A percentile compares a stretch with the other conserved stretches of the same genome.
Evolutionary conservation across 495 filamentous ascomycete genomes (phyloP).

Genomic region (Penicillium bovifimosum): DNA sequence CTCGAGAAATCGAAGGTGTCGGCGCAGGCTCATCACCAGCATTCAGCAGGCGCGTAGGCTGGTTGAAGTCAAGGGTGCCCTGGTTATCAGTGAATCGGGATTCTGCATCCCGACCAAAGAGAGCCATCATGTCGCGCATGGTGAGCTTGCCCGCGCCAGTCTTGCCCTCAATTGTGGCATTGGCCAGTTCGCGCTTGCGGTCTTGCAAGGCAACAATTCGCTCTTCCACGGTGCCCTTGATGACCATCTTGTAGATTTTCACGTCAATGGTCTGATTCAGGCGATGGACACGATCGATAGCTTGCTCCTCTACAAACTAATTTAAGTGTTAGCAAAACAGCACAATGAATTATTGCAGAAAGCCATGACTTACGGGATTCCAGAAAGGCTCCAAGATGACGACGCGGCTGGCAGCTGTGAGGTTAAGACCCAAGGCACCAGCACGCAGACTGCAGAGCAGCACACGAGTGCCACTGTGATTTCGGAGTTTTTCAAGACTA

Average conservation of each 20-base stretch:
- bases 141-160: slow-evolving; percentile 72
- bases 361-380: slow-evolving; percentile 69
- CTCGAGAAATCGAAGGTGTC: slow-evolving; percentile 9
- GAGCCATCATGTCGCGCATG: slow-evolving; percentile 85
- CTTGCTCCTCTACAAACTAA: slow-evolving; percentile 94
- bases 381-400: slow-evolving; percentile 97
- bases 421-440: slow-evolving; percentile 85
- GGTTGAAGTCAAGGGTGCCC: slow-evolving; percentile 26
- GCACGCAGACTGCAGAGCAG: slow-evolving; percentile 90
- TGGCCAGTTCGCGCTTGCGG: slow-evolving; percentile 82
- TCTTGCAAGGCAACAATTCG: slow-evolving; percentile 88
- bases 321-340: slow-evolving; percentile 18
- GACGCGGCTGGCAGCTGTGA: slow-evolving; percentile 89
- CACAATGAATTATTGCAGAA: neutral
- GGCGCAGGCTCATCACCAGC: slow-evolving; percentile 17
- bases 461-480: slow-evolving; percentile 65
- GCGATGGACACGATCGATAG: slow-evolving; percentile 95
- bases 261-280: slow-evolving; percentile 93
- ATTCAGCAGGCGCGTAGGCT: slow-evolving; percentile 24
- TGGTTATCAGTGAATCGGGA: slow-evolving; percentile 33
- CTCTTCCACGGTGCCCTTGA: slow-evolving; percentile 81
- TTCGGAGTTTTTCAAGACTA: slow-evolving; percentile 68
- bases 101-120: slow-evolving; percentile 79
- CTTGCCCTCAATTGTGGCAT: slow-evolving; percentile 77
- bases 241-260: slow-evolving; percentile 86